Conservation (phyloP, 1,284 basidiomycete genomes). For the Pseudozyma sp. region DNA sequence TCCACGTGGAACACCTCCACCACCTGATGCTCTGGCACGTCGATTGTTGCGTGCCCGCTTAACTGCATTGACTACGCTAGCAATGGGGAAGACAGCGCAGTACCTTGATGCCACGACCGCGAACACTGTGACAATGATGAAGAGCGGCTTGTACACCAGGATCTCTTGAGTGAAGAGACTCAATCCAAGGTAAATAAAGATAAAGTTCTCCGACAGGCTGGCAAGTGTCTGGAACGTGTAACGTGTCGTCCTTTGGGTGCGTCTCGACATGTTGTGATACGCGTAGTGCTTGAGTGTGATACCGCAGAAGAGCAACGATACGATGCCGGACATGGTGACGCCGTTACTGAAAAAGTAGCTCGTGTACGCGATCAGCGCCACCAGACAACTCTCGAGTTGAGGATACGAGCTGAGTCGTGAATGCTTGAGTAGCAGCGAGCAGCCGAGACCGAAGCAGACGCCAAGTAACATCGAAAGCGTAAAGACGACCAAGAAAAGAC, state of each 20-base stretch:
- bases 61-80: conserved; percentile 88
- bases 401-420: conserved; percentile 88
- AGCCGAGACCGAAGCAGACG: conserved; percentile 86
- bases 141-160: conserved; percentile 93
- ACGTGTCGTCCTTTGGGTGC: conserved; percentile 93
- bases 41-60: conserved; percentile 84
- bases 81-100: conserved; percentile 95
- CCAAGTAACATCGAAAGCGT: conserved; percentile 92
- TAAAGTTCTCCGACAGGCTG: conserved; percentile 93
- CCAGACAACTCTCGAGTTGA: conserved; percentile 86
- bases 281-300: conserved; percentile 99
- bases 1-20: conserved; percentile 44
- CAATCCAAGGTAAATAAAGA: conserved; percentile 98
- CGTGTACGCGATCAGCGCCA: conserved; percentile 93
- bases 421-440: conserved; percentile 95
- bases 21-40: conserved; percentile 36
- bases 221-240: conserved; percentile 74
- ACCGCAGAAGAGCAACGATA: conserved; percentile 96
- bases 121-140: conserved; percentile 77
- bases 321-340: conserved; percentile 93
- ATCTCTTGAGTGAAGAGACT: conserved; percentile 90
- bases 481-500: conserved; percentile 96
- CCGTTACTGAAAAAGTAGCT: conserved; percentile 98
- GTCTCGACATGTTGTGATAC: conserved; percentile 96
- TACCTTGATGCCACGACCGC: conserved; percentile 95